phyloP scores from a whole-genome alignment of 805 yeast species.

The Ogataea philodendri region DNA sequence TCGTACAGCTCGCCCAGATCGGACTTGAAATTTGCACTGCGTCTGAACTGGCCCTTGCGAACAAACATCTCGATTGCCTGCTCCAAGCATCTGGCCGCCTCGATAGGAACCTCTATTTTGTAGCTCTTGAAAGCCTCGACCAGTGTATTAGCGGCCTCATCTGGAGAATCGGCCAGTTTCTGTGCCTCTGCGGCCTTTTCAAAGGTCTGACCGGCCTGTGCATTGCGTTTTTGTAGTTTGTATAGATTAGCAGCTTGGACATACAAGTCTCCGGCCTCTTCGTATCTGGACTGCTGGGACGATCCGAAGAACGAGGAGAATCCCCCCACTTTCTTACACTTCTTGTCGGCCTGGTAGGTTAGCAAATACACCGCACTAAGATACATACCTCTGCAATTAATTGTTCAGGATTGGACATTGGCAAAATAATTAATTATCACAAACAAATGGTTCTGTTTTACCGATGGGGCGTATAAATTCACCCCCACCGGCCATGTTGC shows the following conservation, averaged over 20 bases:
- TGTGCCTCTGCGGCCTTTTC: conserved; percentile 84
- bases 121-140: conserved; percentile 90
- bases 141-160: conserved; percentile 87
- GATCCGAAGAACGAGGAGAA: conserved; percentile 65
- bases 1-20: conserved; percentile 89
- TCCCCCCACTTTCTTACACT: conserved; percentile 67
- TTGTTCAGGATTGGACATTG: conserved; percentile 36
- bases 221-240: conserved; percentile 69
- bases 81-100: conserved; percentile 73
- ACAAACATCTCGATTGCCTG: conserved; percentile 84
- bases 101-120: conserved; percentile 67
- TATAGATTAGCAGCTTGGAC: conserved; percentile 92
- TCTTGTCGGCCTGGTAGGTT: conserved; percentile 59
- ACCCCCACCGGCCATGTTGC: no score
- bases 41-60: conserved; percentile 87
- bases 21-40: conserved; percentile 92
- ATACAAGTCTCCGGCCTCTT: conserved; percentile 90
- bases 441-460: no score
- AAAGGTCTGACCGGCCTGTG: conserved; percentile 78
- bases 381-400: conserved; percentile 34
- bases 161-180: conserved; percentile 68
- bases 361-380: neutral
- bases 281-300: conserved; percentile 60
- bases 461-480: no score
- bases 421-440: conserved; percentile 1